Base-by-base conservation (phyloP, 2,329 filamentous ascomycete species). In the Talaromyces sp. region DNA sequence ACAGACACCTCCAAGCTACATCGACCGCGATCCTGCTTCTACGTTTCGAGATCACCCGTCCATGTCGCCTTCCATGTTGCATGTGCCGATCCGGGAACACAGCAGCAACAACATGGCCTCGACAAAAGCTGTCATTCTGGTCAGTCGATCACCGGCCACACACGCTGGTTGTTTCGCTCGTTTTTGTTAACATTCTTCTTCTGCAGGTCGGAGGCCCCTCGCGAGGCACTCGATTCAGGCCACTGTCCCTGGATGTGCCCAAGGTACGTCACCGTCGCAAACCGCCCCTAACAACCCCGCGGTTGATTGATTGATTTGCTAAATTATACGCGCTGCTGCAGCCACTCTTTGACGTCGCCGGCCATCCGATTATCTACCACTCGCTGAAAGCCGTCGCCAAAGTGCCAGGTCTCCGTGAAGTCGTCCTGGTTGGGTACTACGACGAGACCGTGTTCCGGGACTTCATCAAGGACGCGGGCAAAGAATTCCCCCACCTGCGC, bases 381-480 rank as follows among this genome's bases (percentile, higher is more conserved):
- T 96, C 93, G 83, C 86, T 99, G 75, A 90, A 89, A 72, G 92
- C 95, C 72, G 86, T 98, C 72, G 88, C 91, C 68, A 96, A 93
- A 76, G 91, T 98, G 64, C 89, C 91, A 71, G 89, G 91, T 72
- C 91, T 99, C 78, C 91, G 92, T 74, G 95, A 99, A 79, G 94
- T 99, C 70, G 93, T 95, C 82, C 89, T 99, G 73, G 96, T 99
- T 73, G 95, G 95, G 73, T 99, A 99, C 86, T 99, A 98, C 78
- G 95, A 99, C 76, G 95, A 98, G 81, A 85, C 87, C 52, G 91
- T 98, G 71, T 97, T 98, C 85, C 90, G 92, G 72, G 93, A 97
- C 79, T 98, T 98, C 81, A 96, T 98, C 83, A 96, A 96, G 79
- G 90, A 96, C 75, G 87, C 92, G 64, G 83, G 87, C 64, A 86